phyloP scores from a whole-genome alignment of 1,284 basidiomycete species.

The Ganoderma multipileum region DNA sequence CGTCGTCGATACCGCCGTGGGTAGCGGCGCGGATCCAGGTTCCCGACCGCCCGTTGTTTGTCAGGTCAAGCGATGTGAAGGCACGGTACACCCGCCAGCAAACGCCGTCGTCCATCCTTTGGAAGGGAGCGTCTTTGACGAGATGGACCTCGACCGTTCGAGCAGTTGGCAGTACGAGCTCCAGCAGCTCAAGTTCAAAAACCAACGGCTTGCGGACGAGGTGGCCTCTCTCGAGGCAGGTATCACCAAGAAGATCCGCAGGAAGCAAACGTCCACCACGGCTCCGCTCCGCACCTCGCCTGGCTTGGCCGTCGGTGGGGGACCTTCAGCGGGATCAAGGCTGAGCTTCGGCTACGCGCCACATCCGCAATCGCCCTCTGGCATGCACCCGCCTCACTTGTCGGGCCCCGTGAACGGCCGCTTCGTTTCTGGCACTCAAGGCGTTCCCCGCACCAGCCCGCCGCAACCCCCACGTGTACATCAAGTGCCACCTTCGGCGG shows the following conservation, averaged over 20 bases:
- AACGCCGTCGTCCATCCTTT: constrained; percentile 39
- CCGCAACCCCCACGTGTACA: constrained; percentile 8
- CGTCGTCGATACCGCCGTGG: neutral
- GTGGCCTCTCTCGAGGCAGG: constrained; percentile 58
- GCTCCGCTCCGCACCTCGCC: constrained; percentile 4
- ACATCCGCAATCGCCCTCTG: constrained; percentile 14
- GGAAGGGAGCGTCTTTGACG: constrained; percentile 69
- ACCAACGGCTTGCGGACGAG: constrained; percentile 77
- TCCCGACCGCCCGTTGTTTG: constrained; percentile 30
- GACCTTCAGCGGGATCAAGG: constrained; percentile 10
- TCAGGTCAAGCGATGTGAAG: constrained; percentile 38
- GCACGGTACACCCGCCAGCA: constrained; percentile 21
- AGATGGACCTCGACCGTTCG: constrained; percentile 68
- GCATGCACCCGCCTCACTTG: constrained; percentile 13
- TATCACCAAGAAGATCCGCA: constrained; percentile 24
- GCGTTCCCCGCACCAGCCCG: constrained; percentile 11
- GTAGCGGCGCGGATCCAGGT: constrained; percentile 15
- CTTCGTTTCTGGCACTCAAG: constrained; percentile 33
- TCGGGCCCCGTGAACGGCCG: constrained; percentile 36
- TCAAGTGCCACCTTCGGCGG: neutral
- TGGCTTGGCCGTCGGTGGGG: neutral
- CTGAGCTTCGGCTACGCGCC: constrained; percentile 18
- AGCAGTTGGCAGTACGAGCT: constrained; percentile 94
- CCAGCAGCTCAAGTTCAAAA: constrained; percentile 82
- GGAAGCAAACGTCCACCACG: constrained; percentile 24